Percentiles rank a stretch among this genome's conserved stretches.
Conservation (phyloP, 495 filamentous ascomycete genomes). For the Penicillium longicatenatum region DNA sequence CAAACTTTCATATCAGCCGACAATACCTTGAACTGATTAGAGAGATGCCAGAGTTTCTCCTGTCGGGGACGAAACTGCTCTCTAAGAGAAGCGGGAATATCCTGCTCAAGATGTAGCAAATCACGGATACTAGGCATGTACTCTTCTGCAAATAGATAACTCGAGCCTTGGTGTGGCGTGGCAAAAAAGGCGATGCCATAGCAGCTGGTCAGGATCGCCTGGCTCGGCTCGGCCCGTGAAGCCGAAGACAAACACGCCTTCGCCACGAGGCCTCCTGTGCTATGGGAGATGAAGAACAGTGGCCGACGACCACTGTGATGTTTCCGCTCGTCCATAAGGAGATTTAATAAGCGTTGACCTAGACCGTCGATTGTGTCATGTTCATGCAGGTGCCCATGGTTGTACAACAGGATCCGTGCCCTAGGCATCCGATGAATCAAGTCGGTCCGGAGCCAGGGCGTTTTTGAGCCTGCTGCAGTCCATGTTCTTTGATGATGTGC, state of each 20-base stretch:
- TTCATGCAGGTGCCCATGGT: slow-evolving; percentile 52
- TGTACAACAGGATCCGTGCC: slow-evolving; percentile 57
- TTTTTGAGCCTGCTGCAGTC: slow-evolving; percentile 23
- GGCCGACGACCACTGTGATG: slow-evolving; percentile 40
- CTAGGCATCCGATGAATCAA: slow-evolving; percentile 29
- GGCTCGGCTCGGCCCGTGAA: slow-evolving; percentile 35
- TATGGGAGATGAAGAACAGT: slow-evolving; percentile 66
- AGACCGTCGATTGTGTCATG: slow-evolving; percentile 50
- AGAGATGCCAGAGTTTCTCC: slow-evolving; percentile 46
- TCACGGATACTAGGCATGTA: slow-evolving; percentile 56
- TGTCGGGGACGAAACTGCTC: slow-evolving; percentile 54
- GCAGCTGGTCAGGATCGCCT: slow-evolving; percentile 55
- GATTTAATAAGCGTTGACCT: slow-evolving; percentile 51
- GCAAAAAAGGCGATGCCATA: slow-evolving; percentile 63
- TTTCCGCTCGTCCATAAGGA: slow-evolving; percentile 41
- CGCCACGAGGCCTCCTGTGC: slow-evolving; percentile 63
- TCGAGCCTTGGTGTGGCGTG: slow-evolving; percentile 66
- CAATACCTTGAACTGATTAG: slow-evolving; percentile 59
- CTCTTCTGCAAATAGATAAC: slow-evolving; percentile 60
- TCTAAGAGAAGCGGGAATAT: slow-evolving; percentile 51
- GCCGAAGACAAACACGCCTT: slow-evolving; percentile 59
- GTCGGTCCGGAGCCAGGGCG: slow-evolving; percentile 32
- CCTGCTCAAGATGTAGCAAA: slow-evolving; percentile 56
- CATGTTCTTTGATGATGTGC: slow-evolving; percentile 42
- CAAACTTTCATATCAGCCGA: slow-evolving; percentile 66